Evolutionary conservation across 768 basidiomycete species (phyloP).

Genomic region (Pulveroboletus sp.): DNA sequence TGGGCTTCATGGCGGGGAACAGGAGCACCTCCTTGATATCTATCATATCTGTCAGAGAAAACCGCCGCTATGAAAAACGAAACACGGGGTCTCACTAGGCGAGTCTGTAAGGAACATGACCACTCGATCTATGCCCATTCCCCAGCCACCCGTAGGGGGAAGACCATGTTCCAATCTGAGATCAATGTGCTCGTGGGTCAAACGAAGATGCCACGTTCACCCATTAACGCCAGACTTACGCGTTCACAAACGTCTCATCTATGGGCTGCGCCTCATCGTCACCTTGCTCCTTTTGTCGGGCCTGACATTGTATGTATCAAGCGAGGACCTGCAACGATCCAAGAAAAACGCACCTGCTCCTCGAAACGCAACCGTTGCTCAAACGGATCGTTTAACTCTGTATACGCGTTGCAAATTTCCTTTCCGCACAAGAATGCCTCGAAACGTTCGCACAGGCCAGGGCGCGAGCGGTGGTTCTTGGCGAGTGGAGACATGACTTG

Average conservation of each 20-base stretch:
- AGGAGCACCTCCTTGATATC: constrained; percentile 96
- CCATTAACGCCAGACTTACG: constrained; percentile 47
- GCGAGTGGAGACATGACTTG: constrained; percentile 99
- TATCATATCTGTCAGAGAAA: constrained; percentile 26
- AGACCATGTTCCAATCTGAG: constrained; percentile 90
- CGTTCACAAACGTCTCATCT: constrained; percentile 93
- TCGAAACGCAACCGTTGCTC: constrained; percentile 94
- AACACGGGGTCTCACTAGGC: constrained; percentile 52
- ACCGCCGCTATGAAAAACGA: background rate
- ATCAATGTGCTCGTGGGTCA: background rate
- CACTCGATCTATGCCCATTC: constrained; percentile 89
- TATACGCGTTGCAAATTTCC: constrained; percentile 99
- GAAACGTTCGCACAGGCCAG: constrained; percentile 97
- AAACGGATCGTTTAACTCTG: constrained; percentile 98
- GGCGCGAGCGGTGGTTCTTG: constrained; percentile 96
- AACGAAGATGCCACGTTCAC: background rate
- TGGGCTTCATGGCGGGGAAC: constrained; percentile 97
- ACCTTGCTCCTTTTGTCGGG: constrained; percentile 90
- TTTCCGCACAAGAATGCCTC: constrained; percentile 98
- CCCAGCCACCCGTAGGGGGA: constrained; percentile 97
- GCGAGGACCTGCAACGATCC: background rate
- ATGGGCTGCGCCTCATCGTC: constrained; percentile 98
- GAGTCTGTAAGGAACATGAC: constrained; percentile 99
- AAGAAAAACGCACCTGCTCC: constrained; percentile 59
- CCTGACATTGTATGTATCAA: constrained; percentile 32